Evolutionary conservation across 805 yeast genomes (phyloP), one percentile per base, ranked within the genome.

Genomic region (Alloascoidea hylecoeti): DNA sequence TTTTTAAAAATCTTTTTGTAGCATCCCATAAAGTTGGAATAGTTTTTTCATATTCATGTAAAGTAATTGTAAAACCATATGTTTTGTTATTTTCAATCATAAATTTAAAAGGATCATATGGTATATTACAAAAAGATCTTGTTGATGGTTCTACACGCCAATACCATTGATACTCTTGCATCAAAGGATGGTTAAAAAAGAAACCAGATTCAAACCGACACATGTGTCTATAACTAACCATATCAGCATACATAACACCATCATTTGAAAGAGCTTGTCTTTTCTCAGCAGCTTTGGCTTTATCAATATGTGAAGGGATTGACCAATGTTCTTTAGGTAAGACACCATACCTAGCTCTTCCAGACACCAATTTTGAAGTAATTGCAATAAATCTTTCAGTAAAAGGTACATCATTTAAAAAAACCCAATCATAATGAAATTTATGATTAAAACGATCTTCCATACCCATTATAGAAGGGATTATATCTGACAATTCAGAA

Each of bases 361-460:
- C 97, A 23, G 88, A 75, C 12, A 77, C 75, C 50, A 85, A 59
- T 6, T 81, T 68, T 2, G 70, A 44, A 9, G 94, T 81, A 18
- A 73, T 68, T 18, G 60, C 59, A 49, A 72, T 83, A 58, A 92
- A 89, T 49, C 84, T 92, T 2, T 83, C 86, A 38, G 73, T 66
- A 60, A 89, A 92, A 36, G 70, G 78, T 41, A 77, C 85, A 55
- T 89, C 96, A 57, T 89, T 89, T 49, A 89, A 66, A 57, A 89
- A 92, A 17, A 86, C 92, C 96, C 97, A 89, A 49, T 94, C 96
- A 53, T 89, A 89, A 44, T 81, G 68, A 61, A 61, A 88, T 35
- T 81, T 68, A 14, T 61, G 55, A 64, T 89, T 89, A 67, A 92
- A 89, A 44, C 96, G 67, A 56, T 86, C 96, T 60, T 89, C 96